Evolutionary conservation across 225 moss, liverwort and hornwort species (phyloP).

Genomic region (Anthoceros angustus): DNA sequence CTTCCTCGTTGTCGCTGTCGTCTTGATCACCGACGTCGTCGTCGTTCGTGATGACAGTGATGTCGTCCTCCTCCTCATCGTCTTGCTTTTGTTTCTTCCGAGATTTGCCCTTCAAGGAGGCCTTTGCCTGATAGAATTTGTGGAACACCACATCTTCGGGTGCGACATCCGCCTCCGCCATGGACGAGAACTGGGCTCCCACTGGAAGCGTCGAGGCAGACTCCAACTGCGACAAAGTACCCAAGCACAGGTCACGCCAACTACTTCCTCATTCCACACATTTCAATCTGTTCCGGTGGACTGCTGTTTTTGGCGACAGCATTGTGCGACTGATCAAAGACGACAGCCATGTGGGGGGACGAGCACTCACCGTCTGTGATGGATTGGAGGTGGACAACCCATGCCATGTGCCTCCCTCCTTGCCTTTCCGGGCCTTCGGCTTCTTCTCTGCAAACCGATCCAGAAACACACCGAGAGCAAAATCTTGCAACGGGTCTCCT

Average conservation of each 20-base stretch:
- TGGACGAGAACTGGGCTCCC: slow-evolving; percentile 58
- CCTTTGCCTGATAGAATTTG: slow-evolving; percentile 73
- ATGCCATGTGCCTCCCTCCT: slow-evolving; percentile 46
- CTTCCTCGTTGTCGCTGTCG: slow-evolving; percentile 30
- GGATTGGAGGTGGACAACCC: slow-evolving; percentile 47
- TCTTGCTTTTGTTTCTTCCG: slow-evolving; percentile 43
- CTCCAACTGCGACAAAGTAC: slow-evolving; percentile 10
- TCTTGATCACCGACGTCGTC: slow-evolving; percentile 18
- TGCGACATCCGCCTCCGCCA: slow-evolving; percentile 80
- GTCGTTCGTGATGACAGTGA: slow-evolving; percentile 23
- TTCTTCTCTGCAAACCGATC: slow-evolving; percentile 95
- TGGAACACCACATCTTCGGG: slow-evolving; percentile 92
- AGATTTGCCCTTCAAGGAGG: slow-evolving; percentile 24
- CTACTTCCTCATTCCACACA: background rate
- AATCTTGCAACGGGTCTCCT: slow-evolving; percentile 77
- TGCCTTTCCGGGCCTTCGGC: slow-evolving; percentile 48
- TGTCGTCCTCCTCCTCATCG: slow-evolving; percentile 45
- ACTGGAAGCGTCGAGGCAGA: slow-evolving; percentile 32
- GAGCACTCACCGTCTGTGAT: slow-evolving; percentile 41
- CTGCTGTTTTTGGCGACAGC: background rate
- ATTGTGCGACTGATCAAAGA: background rate
- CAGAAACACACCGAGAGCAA: slow-evolving; percentile 68
- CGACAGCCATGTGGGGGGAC: background rate
- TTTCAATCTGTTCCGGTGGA: background rate
- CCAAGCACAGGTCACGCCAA: background rate